Conservation (phyloP, 495 filamentous ascomycete species). For the Venustampulla echinocandica region DNA sequence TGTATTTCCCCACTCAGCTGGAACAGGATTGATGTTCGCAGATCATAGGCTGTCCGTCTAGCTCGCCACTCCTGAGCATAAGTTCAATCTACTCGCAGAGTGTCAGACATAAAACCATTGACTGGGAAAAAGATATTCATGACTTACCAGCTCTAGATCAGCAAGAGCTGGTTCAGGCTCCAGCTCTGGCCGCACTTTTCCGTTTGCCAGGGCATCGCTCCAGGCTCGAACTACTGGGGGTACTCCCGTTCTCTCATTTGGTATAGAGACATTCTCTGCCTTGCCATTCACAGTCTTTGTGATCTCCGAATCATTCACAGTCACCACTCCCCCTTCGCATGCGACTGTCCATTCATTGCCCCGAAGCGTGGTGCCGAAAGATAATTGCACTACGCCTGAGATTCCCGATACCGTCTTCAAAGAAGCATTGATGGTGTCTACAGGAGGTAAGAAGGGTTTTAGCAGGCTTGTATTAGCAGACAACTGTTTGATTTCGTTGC, state of each 20-base stretch:
- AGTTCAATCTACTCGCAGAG: background rate
- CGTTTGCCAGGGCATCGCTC: constrained; percentile 41
- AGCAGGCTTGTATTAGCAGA: constrained; percentile 49
- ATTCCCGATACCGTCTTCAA: constrained; percentile 48
- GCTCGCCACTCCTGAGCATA: background rate
- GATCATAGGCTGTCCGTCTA: background rate
- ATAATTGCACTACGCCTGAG: constrained; percentile 47
- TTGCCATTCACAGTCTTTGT: constrained; percentile 29
- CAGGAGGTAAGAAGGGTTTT: constrained; percentile 52
- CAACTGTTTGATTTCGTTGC: constrained; percentile 33
- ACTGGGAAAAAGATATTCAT: background rate
- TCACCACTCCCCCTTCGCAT: constrained; percentile 43
- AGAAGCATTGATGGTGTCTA: constrained; percentile 61
- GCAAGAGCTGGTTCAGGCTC: constrained; percentile 54
- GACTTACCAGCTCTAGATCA: constrained; percentile 43
- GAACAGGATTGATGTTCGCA: background rate
- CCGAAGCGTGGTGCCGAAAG: constrained; percentile 55
- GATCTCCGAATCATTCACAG: constrained; percentile 24
- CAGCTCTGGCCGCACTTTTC: constrained; percentile 41
- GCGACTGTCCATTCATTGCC: constrained; percentile 40
- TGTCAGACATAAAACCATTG: background rate
- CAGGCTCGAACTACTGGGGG: constrained; percentile 56
- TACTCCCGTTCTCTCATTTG: constrained; percentile 51
- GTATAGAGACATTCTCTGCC: constrained; percentile 29
- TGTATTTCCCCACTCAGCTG: background rate